phyloP scores from a whole-genome alignment of 352 stramenopile species.

The Globisporangium mamillatum region DNA sequence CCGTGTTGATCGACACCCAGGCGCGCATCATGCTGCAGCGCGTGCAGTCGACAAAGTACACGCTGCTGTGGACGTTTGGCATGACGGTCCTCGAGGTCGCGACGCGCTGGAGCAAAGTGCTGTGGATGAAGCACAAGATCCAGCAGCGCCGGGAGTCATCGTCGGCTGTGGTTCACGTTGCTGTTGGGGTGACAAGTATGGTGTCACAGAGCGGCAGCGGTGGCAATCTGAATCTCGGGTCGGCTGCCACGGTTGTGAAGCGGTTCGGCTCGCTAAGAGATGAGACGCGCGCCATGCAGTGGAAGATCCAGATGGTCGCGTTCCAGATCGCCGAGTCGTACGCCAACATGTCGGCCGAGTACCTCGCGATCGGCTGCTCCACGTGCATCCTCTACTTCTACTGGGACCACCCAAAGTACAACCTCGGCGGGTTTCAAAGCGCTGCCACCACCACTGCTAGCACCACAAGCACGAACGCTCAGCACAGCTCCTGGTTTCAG shows the following conservation, averaged over 20 bases:
- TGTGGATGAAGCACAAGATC: conserved; percentile 12
- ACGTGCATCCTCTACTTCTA: conserved; percentile 43
- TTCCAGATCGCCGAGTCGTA: conserved; percentile 38
- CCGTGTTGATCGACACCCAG: conserved; percentile 48
- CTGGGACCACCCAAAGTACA: conserved; percentile 31
- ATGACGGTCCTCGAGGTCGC: conserved; percentile 34
- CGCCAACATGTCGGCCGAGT: conserved; percentile 51
- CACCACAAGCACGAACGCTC: background rate
- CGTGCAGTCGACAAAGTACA: conserved; percentile 22
- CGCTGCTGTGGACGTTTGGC: conserved; percentile 24
- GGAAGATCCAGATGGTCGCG: conserved; percentile 14
- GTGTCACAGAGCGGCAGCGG: too few species aligned
- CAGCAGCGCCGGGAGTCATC: background rate
- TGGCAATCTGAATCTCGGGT: background rate
- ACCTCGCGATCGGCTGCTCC: conserved; percentile 47
- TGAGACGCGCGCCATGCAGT: background rate
- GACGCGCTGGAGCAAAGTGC: conserved; percentile 24
- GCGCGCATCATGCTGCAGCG: conserved; percentile 35
- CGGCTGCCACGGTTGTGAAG: background rate
- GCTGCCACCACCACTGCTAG: background rate
- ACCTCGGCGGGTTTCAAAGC: background rate
- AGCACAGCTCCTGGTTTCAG: background rate
- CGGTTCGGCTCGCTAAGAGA: background rate
- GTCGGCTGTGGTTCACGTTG: background rate
- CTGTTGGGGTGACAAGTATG: background rate